Evolutionary conservation across 108 stramenopile genomes (phyloP).

Genomic region (Mayamaea pseudoterrestris): DNA sequence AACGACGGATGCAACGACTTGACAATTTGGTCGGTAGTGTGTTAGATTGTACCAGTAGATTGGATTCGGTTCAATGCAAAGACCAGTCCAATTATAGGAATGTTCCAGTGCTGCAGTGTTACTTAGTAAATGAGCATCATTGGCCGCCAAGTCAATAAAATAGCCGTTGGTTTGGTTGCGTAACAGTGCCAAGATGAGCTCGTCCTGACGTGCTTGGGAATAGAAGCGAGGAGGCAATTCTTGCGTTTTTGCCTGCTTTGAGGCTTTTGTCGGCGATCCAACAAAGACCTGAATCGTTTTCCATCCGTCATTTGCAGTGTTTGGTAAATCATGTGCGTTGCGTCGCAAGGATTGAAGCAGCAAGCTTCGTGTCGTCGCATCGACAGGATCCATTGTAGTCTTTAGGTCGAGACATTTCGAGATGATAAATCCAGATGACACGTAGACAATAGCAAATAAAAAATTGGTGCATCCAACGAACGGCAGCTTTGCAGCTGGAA

Average conservation of each 20-base stretch:
- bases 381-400: too few species aligned
- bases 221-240: conserved; percentile 4
- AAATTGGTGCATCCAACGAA: too few species aligned
- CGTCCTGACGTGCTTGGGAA: conserved; percentile 39
- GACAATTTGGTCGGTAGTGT: conserved; percentile 16
- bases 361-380: too few species aligned
- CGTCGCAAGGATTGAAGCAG: too few species aligned
- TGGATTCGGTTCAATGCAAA: conserved; percentile 51
- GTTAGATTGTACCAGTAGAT: conserved; percentile 37
- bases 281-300: conserved; percentile 36
- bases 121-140: conserved; percentile 27
- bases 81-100: conserved; percentile 19
- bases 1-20: conserved; percentile 28
- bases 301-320: conserved; percentile 20
- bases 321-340: neutral
- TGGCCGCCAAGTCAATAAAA: conserved; percentile 53
- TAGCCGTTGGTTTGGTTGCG: conserved; percentile 23
- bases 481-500: too few species aligned
- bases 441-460: too few species aligned
- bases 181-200: conserved; percentile 20
- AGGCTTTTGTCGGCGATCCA: conserved; percentile 9
- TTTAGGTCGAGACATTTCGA: too few species aligned
- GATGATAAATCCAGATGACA: too few species aligned
- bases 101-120: conserved; percentile 25
- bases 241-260: neutral